A percentile compares a stretch with the other conserved stretches of the same genome.
Evolutionary conservation across 257 asterid genomes (phyloP).

Genomic region (Rubia yunnanensis): DNA sequence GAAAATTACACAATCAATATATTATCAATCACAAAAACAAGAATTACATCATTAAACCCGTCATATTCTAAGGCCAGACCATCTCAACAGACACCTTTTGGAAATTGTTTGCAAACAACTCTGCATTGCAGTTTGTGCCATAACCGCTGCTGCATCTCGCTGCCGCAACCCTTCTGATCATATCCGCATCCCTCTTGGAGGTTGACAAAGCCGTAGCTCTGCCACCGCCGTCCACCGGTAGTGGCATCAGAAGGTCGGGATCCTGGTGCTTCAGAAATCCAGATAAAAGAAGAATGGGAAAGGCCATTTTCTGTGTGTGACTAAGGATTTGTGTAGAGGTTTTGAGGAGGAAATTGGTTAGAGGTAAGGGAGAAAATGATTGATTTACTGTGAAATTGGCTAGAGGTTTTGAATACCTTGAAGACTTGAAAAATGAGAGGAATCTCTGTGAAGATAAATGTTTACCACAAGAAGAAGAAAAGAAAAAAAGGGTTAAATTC

Average conservation of each 20-base stretch:
- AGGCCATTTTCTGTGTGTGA: slow-evolving; percentile 44
- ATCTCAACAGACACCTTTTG: not conserved
- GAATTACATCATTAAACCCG: not conserved
- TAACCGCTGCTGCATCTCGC: not conserved
- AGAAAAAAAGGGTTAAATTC: too few species aligned
- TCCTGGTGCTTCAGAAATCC: slow-evolving; percentile 44
- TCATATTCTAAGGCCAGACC: not conserved
- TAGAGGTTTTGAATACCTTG: too few species aligned
- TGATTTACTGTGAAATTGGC: too few species aligned
- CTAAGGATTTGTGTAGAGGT: too few species aligned
- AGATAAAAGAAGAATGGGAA: slow-evolving; percentile 48
- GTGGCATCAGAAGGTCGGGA: slow-evolving; percentile 23
- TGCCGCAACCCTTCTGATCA: not conserved
- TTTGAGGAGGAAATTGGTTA: not conserved
- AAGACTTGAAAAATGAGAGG: too few species aligned
- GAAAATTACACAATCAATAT: not conserved
- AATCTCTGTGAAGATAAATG: too few species aligned
- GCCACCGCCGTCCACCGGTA: slow-evolving; percentile 10
- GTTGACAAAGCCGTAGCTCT: not conserved
- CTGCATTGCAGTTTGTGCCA: not conserved
- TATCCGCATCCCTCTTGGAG: not conserved
- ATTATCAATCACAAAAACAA: not conserved
- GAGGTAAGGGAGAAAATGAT: not conserved
- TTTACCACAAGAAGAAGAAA: too few species aligned
- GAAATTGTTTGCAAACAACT: slow-evolving; percentile 15